Evolutionary conservation across 2,329 filamentous ascomycete genomes (phyloP), one percentile per base, ranked within the genome.

Genomic region (Pyrenochaeta sp.): DNA sequence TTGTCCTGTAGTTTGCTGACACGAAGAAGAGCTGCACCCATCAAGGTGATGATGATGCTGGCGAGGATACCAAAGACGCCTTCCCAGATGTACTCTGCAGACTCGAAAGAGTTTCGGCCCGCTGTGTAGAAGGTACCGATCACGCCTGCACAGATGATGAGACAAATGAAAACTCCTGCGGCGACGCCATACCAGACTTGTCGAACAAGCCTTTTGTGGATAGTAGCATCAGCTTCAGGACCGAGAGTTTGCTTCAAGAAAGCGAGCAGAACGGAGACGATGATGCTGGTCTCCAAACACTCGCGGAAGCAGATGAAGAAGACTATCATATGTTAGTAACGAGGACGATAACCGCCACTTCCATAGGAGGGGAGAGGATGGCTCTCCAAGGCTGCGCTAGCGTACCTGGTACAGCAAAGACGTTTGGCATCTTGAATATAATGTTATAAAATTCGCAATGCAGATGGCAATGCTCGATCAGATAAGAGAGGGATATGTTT

Each of bases 251-350:
- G 91, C 77, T 94, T 95, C 57, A 96, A 81, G 75, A 95, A 96
- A 24, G 92, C 88, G 40, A 96, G 85, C 34, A 96, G 82, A n/a
- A 96, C 90, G 0, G 92, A 94, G 62, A 96, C 88, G 68, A 96
- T 91, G 72, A 96, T 92, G 71, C 86, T 89, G 0, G 90, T 91
- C 81, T 96, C 92, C 47, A 96, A 82, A 42, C 88, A 88, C 80
- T 96, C 93, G 72, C 93, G 88, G 76, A 96, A 95, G 79, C 91
- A 89, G 76, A 97, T 91, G 81, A 97, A 93, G 81, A 96, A 96
- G 54, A 96, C 87, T 83, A 49, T 8, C 15, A 22, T 36, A n/a
- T 27, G 40, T 56, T n/a, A 61, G 56, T 45, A 30, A 19, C 19
- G 19, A 19, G 19, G 19, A 19, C 19, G 19, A 19, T 19, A 19